Percentiles rank a stretch among this genome's conserved stretches.
phyloP scores from a whole-genome alignment of 78 protist genomes.

The Dictyostelium intermedium region DNA sequence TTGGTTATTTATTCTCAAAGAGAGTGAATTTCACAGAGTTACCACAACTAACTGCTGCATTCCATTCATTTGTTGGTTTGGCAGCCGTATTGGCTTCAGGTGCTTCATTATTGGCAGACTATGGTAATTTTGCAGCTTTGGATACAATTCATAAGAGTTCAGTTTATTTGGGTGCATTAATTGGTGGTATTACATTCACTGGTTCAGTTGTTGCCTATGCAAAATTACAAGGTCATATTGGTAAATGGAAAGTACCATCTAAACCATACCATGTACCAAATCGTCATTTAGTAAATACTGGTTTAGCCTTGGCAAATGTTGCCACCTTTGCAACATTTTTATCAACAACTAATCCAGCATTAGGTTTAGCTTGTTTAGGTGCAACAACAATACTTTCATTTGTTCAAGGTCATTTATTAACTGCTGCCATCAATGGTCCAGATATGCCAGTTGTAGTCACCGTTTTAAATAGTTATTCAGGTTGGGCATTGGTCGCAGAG shows the following conservation, averaged over 20 bases:
- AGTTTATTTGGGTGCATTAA: constrained; percentile 86
- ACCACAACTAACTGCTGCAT: constrained; percentile 90
- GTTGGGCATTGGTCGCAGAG: constrained; percentile 92
- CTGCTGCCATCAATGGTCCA: constrained; percentile 97
- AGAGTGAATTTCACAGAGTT: constrained; percentile 76
- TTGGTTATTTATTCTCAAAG: constrained; percentile 70
- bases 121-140: neutral
- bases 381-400: constrained; percentile 67
- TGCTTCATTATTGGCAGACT: constrained; percentile 4
- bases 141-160: constrained; percentile 49
- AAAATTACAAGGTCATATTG: constrained; percentile 91
- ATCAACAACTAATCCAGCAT: constrained; percentile 31
- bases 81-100: constrained; percentile 81
- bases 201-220: constrained; percentile 97
- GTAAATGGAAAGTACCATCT: constrained; percentile 21
- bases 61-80: constrained; percentile 91
- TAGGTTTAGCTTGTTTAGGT: constrained; percentile 55
- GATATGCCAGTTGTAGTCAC: constrained; percentile 99
- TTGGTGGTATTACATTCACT: constrained; percentile 93
- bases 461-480: constrained; percentile 96
- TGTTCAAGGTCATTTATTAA: constrained; percentile 89
- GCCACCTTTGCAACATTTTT: constrained; percentile 53
- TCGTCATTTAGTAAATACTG: constrained; percentile 71
- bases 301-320: constrained; percentile 42
- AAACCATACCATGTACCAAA: constrained; percentile 83